Conservation (phyloP, 2,329 filamentous ascomycete species). For the Dendrostoma leiphaemia region DNA sequence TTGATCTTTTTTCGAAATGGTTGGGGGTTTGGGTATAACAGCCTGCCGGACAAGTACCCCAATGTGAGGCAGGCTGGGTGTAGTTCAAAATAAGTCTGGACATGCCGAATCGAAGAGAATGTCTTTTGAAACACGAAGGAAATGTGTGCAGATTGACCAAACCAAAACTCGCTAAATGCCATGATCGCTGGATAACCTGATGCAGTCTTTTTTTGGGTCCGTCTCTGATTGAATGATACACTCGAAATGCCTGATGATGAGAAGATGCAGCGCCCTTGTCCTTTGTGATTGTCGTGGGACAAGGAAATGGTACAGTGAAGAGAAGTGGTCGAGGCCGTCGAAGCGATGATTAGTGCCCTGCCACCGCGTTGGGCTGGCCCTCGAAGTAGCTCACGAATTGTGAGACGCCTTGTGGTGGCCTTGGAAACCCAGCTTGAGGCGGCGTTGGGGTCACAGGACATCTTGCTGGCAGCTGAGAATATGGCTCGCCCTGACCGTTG, state of each 20-base stretch:
- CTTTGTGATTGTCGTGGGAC: conserved; percentile 8
- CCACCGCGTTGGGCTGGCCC: conserved; percentile 31
- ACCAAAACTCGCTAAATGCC: conserved; percentile 44
- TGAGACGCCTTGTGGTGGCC: conserved; percentile 41
- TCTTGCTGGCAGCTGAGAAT: conserved; percentile 46
- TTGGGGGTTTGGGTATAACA: conserved; percentile 19
- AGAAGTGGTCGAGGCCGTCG: conserved; percentile 12
- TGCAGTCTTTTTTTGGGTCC: conserved; percentile 22
- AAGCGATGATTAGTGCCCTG: conserved; percentile 13
- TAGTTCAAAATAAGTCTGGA: conserved; percentile 14
- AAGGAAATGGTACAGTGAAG: conserved; percentile 13
- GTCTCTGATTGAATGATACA: conserved; percentile 17
- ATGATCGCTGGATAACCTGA: conserved; percentile 35
- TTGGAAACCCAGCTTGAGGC: conserved; percentile 35
- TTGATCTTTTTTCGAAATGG: conserved; percentile 21
- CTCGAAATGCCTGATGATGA: conserved; percentile 15
- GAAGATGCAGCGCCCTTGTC: conserved; percentile 17
- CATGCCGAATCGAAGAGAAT: conserved; percentile 23
- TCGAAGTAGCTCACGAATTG: conserved; percentile 47
- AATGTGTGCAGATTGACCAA: conserved; percentile 29
- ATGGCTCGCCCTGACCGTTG: conserved; percentile 45
- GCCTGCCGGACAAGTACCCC: conserved; percentile 19
- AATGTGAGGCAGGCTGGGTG: conserved; percentile 17
- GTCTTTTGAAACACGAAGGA: conserved; percentile 19
- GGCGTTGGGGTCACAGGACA: conserved; percentile 65